Evolutionary conservation across 805 yeast species (phyloP), one percentile per base, ranked within the genome.

Genomic region (Kuraishia piskuri): DNA sequence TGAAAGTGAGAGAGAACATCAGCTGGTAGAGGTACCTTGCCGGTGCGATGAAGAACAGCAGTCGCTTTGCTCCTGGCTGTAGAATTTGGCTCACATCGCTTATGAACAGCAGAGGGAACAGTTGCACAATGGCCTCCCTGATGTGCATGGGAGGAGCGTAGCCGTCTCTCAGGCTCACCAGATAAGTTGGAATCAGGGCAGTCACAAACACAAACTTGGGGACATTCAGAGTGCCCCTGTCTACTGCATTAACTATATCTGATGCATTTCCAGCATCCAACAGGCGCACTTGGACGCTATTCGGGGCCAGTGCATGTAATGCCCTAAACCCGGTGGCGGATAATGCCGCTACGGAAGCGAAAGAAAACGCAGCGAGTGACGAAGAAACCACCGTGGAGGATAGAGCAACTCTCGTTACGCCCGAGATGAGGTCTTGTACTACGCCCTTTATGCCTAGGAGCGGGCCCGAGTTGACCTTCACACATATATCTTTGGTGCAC

Each of bases 401-500:
- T 2, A 59, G 54, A 4, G 61, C 57, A 7, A 58, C 53, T n/a
- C 56, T 57, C 49, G 59, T 59, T 2, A 61, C n/a, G n/a, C 57
- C 20, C 1, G 60, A 54, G 2, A 60, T 37, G 22, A 58, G 52
- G 1, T 58, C 25, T 1, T 58, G 54, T 17, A 56, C 47, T 17
- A 53, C 50, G 2, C 57, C 10, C 21, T 37, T 8, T 21, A 50
- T 7, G 4, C 20, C 22, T 22, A 50, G 48, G 20, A 50, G 48
- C n/a, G 22, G 22, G 20, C 52, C 48, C 19, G 47, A 10, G 22
- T 46, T 52, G 54, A n/a, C 58, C 56, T 3, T 63, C 59, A 24
- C 63, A 59, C 26, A 69, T 2, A 71, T 62, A 12, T 66, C 62
- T 3, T 65, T 55, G 46, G 65, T 61, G 56, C 76, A 72, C 55